A percentile compares a stretch with the other conserved stretches of the same genome.
Evolutionary conservation across 2,329 filamentous ascomycete genomes (phyloP).

Genomic region (Mariannaea sp.): DNA sequence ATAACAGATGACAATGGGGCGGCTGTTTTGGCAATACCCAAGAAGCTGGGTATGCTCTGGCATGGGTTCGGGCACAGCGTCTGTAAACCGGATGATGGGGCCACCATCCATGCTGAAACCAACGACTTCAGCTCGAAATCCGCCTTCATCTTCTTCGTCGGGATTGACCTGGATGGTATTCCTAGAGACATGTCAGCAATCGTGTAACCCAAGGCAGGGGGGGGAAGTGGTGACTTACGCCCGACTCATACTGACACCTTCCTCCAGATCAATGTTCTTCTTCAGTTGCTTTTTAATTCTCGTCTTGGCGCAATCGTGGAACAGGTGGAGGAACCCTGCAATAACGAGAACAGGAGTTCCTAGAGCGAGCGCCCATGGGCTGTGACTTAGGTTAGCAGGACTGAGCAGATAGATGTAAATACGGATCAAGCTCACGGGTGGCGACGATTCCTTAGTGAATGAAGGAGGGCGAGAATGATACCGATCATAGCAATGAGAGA

Average conservation of each 20-base stretch:
- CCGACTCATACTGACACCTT: slow-evolving; percentile 47
- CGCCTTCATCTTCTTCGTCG: slow-evolving; percentile 43
- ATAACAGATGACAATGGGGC: slow-evolving; percentile 47
- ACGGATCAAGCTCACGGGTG: slow-evolving; percentile 57
- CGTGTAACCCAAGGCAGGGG: background rate
- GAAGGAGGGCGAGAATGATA: slow-evolving; percentile 58
- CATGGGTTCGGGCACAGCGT: slow-evolving; percentile 40
- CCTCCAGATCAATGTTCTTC: slow-evolving; percentile 29
- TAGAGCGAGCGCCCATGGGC: slow-evolving; percentile 62
- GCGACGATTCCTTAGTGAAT: slow-evolving; percentile 53
- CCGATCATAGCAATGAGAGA: slow-evolving; percentile 44
- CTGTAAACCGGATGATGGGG: slow-evolving; percentile 51
- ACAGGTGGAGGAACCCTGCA: slow-evolving; percentile 56
- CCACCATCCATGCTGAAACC: slow-evolving; percentile 53
- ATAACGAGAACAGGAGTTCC: slow-evolving; percentile 65
- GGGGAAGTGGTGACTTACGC: slow-evolving; percentile 47
- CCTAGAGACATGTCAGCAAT: slow-evolving; percentile 30
- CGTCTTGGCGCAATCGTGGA: slow-evolving; percentile 48
- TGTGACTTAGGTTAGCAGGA: slow-evolving; percentile 27
- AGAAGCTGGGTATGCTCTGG: slow-evolving; percentile 44
- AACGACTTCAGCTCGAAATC: slow-evolving; percentile 45
- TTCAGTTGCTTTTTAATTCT: slow-evolving; percentile 42
- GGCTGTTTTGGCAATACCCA: slow-evolving; percentile 42
- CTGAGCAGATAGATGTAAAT: too few relatives aligned
- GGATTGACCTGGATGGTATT: slow-evolving; percentile 45